These are phyloP conservation scores for Saccharomycopsis sp. DNA, from an alignment of 805 yeast genomes.

Conservation along the genomic window DNA sequence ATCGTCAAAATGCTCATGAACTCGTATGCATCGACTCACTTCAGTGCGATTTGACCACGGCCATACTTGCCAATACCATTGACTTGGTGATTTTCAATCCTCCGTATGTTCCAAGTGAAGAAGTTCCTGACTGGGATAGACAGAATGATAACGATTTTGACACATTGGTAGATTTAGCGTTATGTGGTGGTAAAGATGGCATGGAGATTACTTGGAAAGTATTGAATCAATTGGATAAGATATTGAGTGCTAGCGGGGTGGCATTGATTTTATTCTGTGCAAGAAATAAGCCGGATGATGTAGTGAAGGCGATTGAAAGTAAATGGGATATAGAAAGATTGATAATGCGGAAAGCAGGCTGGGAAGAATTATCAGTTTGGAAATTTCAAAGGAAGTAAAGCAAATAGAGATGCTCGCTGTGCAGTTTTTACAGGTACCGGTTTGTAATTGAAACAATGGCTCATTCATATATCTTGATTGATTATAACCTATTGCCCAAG, in stretches of 20 bases:
- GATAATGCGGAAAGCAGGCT: constrained; percentile 77
- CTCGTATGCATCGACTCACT: constrained; percentile 36
- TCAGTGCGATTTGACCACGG: constrained; percentile 52
- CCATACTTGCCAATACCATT: constrained; percentile 39
- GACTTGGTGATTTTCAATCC: constrained; percentile 88
- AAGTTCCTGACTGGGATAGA: constrained; percentile 55
- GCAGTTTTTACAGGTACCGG: too few relatives aligned
- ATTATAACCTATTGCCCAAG: too few relatives aligned
- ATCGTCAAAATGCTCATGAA: constrained; percentile 21
- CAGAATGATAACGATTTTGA: constrained; percentile 2
- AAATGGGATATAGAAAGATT: constrained; percentile 54
- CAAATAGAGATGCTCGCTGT: too few relatives aligned
- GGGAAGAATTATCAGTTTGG: constrained; percentile 85
- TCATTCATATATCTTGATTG: too few relatives aligned
- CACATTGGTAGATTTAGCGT: constrained; percentile 81
- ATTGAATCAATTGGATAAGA: constrained; percentile 43
- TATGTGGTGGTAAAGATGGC: constrained; percentile 85
- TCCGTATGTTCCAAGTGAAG: constrained; percentile 90
- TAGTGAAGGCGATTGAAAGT: constrained; percentile 40
- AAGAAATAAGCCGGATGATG: constrained; percentile 68
- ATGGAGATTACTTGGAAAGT: constrained; percentile 76
- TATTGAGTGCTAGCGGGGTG: constrained; percentile 53
- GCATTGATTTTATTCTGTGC: constrained; percentile 93
- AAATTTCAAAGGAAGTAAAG: constrained; percentile 36
- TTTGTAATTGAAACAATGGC: too few relatives aligned